These are phyloP conservation scores for Mucor mucedo DNA, from an alignment of 371 early-diverging fungal species.

Conservation along the genomic window DNA sequence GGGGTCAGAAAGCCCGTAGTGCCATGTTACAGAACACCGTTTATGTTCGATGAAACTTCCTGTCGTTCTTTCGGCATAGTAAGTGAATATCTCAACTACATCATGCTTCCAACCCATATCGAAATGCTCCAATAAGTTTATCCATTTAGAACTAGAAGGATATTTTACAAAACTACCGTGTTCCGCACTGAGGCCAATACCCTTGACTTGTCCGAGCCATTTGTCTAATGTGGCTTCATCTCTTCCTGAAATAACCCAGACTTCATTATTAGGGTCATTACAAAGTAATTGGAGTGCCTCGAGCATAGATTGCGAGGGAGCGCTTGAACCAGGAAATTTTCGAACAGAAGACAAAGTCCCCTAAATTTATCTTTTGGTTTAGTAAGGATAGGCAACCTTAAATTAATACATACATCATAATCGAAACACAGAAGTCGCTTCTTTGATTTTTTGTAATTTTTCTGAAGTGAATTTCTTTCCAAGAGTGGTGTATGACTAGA, in stretches of 20 bases:
- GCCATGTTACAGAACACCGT: constrained; percentile 86
- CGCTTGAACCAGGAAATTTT: constrained; percentile 68
- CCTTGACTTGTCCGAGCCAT: constrained; percentile 82
- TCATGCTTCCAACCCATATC: constrained; percentile 90
- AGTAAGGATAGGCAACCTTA: neutral
- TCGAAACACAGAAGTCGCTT: constrained; percentile 85
- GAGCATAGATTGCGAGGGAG: constrained; percentile 74
- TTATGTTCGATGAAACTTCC: constrained; percentile 89
- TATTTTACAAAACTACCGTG: constrained; percentile 72
- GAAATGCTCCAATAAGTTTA: constrained; percentile 77
- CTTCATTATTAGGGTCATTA: constrained; percentile 79
- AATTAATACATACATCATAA: constrained; percentile 69
- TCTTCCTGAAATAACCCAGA: constrained; percentile 93
- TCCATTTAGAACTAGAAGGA: constrained; percentile 68
- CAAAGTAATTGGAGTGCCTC: constrained; percentile 65
- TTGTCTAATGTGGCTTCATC: constrained; percentile 82
- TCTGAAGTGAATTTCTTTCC: constrained; percentile 46
- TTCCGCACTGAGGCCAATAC: constrained; percentile 85
- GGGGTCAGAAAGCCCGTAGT: constrained; percentile 89
- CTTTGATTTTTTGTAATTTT: constrained; percentile 58
- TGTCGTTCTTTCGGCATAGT: constrained; percentile 89
- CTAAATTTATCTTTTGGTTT: constrained; percentile 41
- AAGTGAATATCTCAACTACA: constrained; percentile 85
- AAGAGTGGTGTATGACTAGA: constrained; percentile 72
- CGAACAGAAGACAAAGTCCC: constrained; percentile 84